These are phyloP conservation scores for Colletotrichum musicola DNA, from an alignment of 2,329 filamentous ascomycete species.

Conservation along the genomic window DNA sequence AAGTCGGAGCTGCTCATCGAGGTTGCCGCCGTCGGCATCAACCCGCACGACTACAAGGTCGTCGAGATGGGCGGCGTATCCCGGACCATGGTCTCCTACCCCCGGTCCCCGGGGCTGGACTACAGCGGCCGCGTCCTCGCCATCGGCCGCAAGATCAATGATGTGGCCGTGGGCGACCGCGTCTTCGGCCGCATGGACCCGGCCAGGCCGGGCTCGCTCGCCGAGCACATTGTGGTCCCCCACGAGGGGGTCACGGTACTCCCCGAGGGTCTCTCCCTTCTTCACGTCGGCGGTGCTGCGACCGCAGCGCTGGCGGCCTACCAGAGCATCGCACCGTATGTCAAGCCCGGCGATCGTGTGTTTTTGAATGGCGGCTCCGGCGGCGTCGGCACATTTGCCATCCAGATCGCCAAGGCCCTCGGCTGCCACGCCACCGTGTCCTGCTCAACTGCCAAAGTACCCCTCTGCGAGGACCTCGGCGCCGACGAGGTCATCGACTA, in stretches of 20 bases:
- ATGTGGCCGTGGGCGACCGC: constrained; percentile 54
- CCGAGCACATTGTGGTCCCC: constrained; percentile 55
- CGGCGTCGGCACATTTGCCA: constrained; percentile 70
- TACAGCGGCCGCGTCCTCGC: constrained; percentile 62
- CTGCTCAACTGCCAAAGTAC: constrained; percentile 70
- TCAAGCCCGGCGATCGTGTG: constrained; percentile 66
- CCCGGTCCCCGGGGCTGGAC: constrained; percentile 63
- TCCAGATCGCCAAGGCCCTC: constrained; percentile 74
- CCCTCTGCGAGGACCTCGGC: constrained; percentile 69
- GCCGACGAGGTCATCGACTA: constrained; percentile 77
- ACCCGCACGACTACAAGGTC: constrained; percentile 65
- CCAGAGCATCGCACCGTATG: constrained; percentile 60
- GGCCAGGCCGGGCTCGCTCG: constrained; percentile 53
- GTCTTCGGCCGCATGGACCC: constrained; percentile 56
- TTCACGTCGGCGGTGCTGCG: constrained; percentile 57
- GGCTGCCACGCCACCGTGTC: constrained; percentile 72
- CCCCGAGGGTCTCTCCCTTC: constrained; percentile 51
- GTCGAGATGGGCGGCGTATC: constrained; percentile 54
- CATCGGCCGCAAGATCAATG: constrained; percentile 38
- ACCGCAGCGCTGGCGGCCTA: constrained; percentile 63
- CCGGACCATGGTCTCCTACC: constrained; percentile 49
- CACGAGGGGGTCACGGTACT: constrained; percentile 52
- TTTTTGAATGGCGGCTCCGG: constrained; percentile 77
- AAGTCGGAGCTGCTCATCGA: constrained; percentile 53
- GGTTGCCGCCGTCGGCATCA: constrained; percentile 58